Percentiles rank a stretch among this genome's conserved stretches.
These are phyloP conservation scores for Keithomyces neogunnii DNA, from an alignment of 2,329 filamentous ascomycete species.

Conservation along the genomic window DNA sequence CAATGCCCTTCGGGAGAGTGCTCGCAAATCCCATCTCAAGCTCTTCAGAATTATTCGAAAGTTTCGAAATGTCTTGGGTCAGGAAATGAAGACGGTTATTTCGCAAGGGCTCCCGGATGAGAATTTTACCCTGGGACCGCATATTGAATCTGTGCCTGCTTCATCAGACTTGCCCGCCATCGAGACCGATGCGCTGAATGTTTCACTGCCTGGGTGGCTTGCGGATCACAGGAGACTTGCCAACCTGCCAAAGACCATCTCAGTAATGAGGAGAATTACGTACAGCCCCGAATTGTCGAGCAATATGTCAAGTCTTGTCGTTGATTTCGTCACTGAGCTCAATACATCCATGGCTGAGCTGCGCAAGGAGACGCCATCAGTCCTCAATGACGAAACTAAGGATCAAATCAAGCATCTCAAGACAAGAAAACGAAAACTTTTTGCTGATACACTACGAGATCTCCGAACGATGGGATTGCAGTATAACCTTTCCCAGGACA, in stretches of 20 bases:
- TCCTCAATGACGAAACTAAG: constrained; percentile 83
- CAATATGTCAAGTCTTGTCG: constrained; percentile 50
- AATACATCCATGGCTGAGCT: constrained; percentile 62
- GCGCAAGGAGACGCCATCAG: constrained; percentile 71
- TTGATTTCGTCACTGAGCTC: constrained; percentile 61
- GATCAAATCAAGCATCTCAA: constrained; percentile 80
- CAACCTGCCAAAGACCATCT: constrained; percentile 60
- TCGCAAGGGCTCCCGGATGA: constrained; percentile 51
- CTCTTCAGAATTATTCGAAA: constrained; percentile 87
- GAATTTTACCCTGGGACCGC: constrained; percentile 12
- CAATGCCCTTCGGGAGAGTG: constrained; percentile 77
- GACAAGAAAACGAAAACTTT: constrained; percentile 78
- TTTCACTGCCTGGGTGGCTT: constrained; percentile 27
- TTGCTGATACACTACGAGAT: constrained; percentile 77
- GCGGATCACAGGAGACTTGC: constrained; percentile 56
- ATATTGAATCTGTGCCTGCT: neutral
- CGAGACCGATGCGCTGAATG: constrained; percentile 14
- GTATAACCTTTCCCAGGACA: constrained; percentile 67
- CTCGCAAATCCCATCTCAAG: constrained; percentile 82
- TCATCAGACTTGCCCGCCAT: constrained; percentile 7
- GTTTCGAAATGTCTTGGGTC: constrained; percentile 70
- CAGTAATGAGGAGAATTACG: constrained; percentile 63
- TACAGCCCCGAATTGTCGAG: constrained; percentile 41
- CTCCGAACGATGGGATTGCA: constrained; percentile 85
- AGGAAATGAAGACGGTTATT: constrained; percentile 62